phyloP scores from a whole-genome alignment of 371 early-diverging fungal genomes.

The Actinomortierella ambigua region DNA sequence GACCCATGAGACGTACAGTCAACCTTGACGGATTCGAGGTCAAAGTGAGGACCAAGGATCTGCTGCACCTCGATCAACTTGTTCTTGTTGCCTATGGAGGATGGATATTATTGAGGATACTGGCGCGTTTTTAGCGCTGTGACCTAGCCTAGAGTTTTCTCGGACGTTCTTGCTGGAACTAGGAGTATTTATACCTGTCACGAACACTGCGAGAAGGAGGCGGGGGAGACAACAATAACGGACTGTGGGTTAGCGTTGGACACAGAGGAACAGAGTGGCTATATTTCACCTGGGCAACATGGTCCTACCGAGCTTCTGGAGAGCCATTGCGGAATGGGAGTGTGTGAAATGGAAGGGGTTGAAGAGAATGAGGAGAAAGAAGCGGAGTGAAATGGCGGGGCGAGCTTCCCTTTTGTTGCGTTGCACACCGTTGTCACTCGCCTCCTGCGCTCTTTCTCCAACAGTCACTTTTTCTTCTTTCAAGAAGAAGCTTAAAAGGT shows the following conservation, averaged over 20 bases:
- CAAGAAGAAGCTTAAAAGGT: too few species aligned
- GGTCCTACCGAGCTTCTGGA: conserved; percentile 20
- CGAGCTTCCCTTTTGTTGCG: too few species aligned
- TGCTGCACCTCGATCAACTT: conserved; percentile 89
- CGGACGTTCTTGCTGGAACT: too few species aligned
- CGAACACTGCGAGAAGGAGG: conserved; percentile 22
- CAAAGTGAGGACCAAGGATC: conserved; percentile 72
- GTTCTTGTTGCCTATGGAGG: conserved; percentile 85
- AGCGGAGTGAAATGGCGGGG: too few species aligned
- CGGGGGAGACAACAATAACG: background rate
- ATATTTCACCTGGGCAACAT: background rate
- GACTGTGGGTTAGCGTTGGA: background rate
- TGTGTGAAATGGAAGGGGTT: too few species aligned
- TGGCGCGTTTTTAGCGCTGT: too few species aligned
- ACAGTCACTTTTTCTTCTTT: conserved; percentile 3
- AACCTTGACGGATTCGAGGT: conserved; percentile 68
- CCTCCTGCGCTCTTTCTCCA: too few species aligned
- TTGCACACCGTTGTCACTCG: too few species aligned
- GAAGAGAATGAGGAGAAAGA: too few species aligned
- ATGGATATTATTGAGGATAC: too few species aligned
- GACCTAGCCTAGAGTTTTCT: too few species aligned
- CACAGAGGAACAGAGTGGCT: background rate
- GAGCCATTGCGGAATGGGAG: conserved; percentile 10
- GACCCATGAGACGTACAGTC: conserved; percentile 65
- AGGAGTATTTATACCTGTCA: conserved; percentile 18